These are phyloP conservation scores for Sporothrix protearum DNA, from an alignment of 2,329 filamentous ascomycete genomes.

Conservation along the genomic window DNA sequence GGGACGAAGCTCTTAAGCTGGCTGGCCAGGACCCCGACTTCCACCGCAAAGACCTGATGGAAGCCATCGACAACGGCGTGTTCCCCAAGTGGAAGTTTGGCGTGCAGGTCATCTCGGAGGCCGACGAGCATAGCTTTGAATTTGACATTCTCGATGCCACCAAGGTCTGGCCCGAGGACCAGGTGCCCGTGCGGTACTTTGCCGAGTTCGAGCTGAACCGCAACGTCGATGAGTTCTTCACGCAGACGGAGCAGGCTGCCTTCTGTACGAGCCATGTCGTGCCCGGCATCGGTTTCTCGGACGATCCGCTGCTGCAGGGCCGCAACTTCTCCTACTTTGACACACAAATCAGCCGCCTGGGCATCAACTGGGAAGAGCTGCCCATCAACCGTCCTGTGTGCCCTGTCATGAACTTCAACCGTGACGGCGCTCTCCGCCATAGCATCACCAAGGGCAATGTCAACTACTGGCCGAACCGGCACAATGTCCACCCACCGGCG, in stretches of 20 bases:
- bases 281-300: constrained; percentile 71
- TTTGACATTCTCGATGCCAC: constrained; percentile 84
- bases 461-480: constrained; percentile 79
- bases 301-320: constrained; percentile 71
- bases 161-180: constrained; percentile 79
- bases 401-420: constrained; percentile 71
- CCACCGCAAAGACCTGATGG: constrained; percentile 71
- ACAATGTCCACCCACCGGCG: constrained; percentile 60
- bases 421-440: constrained; percentile 70
- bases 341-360: constrained; percentile 66
- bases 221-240: constrained; percentile 77
- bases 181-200: constrained; percentile 71
- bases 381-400: constrained; percentile 74
- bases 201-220: constrained; percentile 76
- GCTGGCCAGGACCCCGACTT: constrained; percentile 74
- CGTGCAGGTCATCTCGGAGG: constrained; percentile 72
- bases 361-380: constrained; percentile 71
- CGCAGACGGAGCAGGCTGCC: constrained; percentile 76
- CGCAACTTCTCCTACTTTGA: constrained; percentile 67
- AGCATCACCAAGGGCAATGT: constrained; percentile 68
- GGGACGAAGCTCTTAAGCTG: constrained; percentile 76
- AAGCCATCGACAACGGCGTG: constrained; percentile 67
- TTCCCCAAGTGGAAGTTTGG: constrained; percentile 79
- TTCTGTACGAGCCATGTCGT: constrained; percentile 80
- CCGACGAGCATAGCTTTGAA: constrained; percentile 70